Evolutionary conservation across 257 asterid species (phyloP), one percentile per base, ranked within the genome.

Genomic region (Rehmannia glutinosa): DNA sequence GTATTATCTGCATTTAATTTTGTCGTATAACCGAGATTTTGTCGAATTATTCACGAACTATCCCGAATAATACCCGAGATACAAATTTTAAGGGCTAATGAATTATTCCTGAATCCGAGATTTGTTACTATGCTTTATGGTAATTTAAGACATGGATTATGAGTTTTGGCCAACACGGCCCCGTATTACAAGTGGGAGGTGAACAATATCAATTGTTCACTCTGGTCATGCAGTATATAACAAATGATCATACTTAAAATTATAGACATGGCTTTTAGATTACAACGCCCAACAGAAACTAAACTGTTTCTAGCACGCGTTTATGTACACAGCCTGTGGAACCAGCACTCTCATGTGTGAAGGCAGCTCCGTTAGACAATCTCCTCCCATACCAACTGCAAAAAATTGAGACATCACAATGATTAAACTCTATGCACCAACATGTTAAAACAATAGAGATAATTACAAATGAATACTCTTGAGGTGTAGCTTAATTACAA

Each of bases 301-400:
- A 28, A 38, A 35, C 60, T 65, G 38, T 64, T 56, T 64, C 50
- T 53, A 15, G 5, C 41, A 56, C 17, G 35, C 15, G 23, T 39
- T 56, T 47, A 66, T 66, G 64, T 58, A 52, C 39, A 56, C 66
- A 64, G 19, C 24, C 51, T 2, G 55, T 42, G 39, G 21, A 27
- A 21, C 13, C 6, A 21, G 47, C 67, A n/a, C n/a, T n/a, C n/a
- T 20, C 43, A 23, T 15, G n/a, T 28, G 32, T 39, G 42, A 20
- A 39, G 47, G 58, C 47, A 52, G 23, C 27, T n/a, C 38, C 28
- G 19, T 23, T 57, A 5, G 27, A 64, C 19, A 43, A 42, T 68
- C 49, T 21, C 60, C 75, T 59, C 39, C 20, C n/a, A 21, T 60
- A 25, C 7, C 5, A 46, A 52, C 69, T 60, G 75, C 56, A 60